A percentile compares a stretch with the other conserved stretches of the same genome.
These are phyloP conservation scores for Coniochaeta sp. DNA, from an alignment of 2,329 filamentous ascomycete genomes.

Conservation along the genomic window DNA sequence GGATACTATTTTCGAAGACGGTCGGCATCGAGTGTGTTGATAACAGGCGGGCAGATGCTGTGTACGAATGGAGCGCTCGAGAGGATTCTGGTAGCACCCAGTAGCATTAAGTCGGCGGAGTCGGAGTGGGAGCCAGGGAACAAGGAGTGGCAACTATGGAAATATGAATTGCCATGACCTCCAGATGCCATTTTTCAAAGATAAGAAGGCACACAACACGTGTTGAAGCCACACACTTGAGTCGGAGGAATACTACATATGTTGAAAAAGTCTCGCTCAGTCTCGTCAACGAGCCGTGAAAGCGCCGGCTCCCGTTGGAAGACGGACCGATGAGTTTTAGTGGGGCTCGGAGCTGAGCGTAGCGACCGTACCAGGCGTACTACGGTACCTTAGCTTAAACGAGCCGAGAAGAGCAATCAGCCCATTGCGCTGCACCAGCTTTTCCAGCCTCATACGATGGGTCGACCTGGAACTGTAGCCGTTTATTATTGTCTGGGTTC, in stretches of 20 bases:
- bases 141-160: neutral
- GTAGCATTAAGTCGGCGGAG: too few species aligned
- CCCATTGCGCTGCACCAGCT: neutral
- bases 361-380: neutral
- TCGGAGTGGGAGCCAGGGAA: neutral
- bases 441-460: neutral
- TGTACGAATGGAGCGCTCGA: too few species aligned
- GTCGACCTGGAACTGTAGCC: neutral
- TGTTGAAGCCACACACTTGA: neutral
- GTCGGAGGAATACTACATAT: neutral
- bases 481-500: neutral
- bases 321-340: neutral
- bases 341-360: neutral
- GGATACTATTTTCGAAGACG: too few species aligned
- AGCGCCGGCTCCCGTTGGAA: neutral
- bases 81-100: too few species aligned
- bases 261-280: neutral
- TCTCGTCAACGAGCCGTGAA: neutral
- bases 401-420: neutral
- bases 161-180: neutral
- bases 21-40: too few species aligned
- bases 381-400: too few species aligned
- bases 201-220: neutral
- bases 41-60: too few species aligned
- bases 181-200: neutral